A percentile compares a stretch with the other conserved stretches of the same genome.
Evolutionary conservation across 75 land plant genomes (phyloP).

Genomic region (Pseudotsuga menziesii): DNA sequence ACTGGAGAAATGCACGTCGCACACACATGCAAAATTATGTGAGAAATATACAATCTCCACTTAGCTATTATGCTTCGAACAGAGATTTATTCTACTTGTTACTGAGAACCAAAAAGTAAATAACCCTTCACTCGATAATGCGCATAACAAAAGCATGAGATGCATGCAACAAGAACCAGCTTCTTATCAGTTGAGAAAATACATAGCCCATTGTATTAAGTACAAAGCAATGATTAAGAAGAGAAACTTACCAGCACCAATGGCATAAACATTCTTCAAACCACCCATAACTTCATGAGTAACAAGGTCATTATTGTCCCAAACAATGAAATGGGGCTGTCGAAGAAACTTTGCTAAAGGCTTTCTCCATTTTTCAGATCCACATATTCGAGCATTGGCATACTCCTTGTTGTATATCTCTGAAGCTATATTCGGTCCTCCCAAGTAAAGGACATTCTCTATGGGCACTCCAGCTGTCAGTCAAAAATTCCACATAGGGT

Average conservation of each 20-base stretch:
- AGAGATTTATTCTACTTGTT: neutral
- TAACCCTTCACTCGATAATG: neutral
- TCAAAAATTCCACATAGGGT: neutral
- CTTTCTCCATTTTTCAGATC: constrained; percentile 50
- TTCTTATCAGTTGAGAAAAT: neutral
- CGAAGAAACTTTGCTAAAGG: constrained; percentile 43
- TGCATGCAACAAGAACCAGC: neutral
- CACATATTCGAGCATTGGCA: constrained; percentile 54
- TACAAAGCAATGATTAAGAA: neutral
- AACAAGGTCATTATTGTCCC: constrained; percentile 49
- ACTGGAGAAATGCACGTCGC: too few relatives aligned
- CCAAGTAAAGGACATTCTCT: constrained; percentile 40
- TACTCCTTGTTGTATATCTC: constrained; percentile 55
- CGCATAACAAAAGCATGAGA: neutral
- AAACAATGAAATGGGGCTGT: constrained; percentile 52
- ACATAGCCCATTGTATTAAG: neutral
- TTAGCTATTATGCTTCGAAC: neutral
- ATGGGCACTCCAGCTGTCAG: constrained; percentile 39
- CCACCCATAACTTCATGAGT: constrained; percentile 65
- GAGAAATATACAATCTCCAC: neutral
- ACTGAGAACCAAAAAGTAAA: neutral
- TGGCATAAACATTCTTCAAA: constrained; percentile 54
- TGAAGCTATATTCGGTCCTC: constrained; percentile 56
- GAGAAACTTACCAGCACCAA: constrained; percentile 37
- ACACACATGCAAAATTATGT: neutral